phyloP scores from a whole-genome alignment of 1,284 basidiomycete genomes.

The Ceratobasidium theobromae region DNA sequence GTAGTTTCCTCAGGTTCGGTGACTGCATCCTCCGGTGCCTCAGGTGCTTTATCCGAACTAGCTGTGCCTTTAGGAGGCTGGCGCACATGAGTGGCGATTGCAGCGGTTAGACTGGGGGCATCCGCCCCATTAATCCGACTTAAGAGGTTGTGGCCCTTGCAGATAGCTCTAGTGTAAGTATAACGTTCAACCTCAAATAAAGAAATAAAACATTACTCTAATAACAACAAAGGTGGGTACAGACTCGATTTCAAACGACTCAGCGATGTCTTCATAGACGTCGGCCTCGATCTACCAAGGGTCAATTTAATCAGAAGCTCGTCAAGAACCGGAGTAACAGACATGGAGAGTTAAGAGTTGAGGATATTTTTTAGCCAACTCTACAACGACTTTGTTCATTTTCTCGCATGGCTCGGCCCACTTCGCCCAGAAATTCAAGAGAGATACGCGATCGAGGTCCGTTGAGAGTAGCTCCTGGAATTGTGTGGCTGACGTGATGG shows the following conservation, averaged over 20 bases:
- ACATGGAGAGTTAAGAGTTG: conserved; percentile 21
- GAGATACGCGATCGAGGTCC: conserved; percentile 76
- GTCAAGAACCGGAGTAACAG: neutral
- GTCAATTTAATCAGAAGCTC: conserved; percentile 4
- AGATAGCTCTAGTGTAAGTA: conserved; percentile 27
- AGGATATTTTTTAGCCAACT: conserved; percentile 58
- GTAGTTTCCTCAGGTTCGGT: conserved; percentile 54
- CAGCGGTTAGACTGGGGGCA: conserved; percentile 63
- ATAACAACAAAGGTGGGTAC: conserved; percentile 87
- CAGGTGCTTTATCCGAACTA: conserved; percentile 46
- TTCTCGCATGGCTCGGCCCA: conserved; percentile 89
- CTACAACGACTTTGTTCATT: conserved; percentile 77
- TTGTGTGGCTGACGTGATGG: conserved; percentile 64
- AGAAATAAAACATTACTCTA: too few species aligned
- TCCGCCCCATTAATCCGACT: conserved; percentile 83
- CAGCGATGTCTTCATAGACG: conserved; percentile 80
- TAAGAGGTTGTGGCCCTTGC: conserved; percentile 86
- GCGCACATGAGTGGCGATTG: conserved; percentile 60
- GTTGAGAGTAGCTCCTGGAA: conserved; percentile 73
- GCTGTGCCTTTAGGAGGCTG: conserved; percentile 49
- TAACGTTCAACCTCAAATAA: too few species aligned
- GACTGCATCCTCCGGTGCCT: conserved; percentile 41
- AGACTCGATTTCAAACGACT: conserved; percentile 90
- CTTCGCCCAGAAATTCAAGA: conserved; percentile 91
- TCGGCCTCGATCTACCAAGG: conserved; percentile 73